phyloP scores from a whole-genome alignment of 176 grass and related monocot species.

The Cenchrus americanus region DNA sequence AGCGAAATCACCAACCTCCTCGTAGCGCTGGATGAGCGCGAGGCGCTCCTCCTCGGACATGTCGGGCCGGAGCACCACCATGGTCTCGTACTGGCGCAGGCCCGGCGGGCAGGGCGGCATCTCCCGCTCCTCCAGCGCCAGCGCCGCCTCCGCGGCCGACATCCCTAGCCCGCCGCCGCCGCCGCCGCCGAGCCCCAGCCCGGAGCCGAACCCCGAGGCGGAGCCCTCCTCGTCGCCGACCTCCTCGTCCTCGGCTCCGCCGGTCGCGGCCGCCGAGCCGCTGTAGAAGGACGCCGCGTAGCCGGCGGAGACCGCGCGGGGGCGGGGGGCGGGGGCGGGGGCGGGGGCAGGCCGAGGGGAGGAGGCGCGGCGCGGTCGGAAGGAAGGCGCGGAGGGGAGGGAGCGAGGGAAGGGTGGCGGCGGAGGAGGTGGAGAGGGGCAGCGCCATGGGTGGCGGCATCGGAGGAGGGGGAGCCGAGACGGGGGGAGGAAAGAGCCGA shows the following conservation, averaged over 20 bases:
- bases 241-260: constrained; percentile 43
- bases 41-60: constrained; percentile 99
- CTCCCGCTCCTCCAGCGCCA: constrained; percentile 80
- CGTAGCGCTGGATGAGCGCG: constrained; percentile 86
- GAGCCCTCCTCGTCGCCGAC: constrained; percentile 47
- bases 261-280: constrained; percentile 41
- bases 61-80: constrained; percentile 87
- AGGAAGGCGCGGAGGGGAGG: background rate
- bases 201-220: constrained; percentile 10
- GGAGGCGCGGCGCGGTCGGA: background rate
- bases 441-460: constrained; percentile 61
- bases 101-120: constrained; percentile 91
- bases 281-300: constrained; percentile 63
- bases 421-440: constrained; percentile 25
- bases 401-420: background rate
- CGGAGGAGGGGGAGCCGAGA: background rate
- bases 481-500: background rate
- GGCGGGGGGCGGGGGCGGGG: constrained; percentile 23
- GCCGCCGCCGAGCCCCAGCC: constrained; percentile 31
- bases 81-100: constrained; percentile 89
- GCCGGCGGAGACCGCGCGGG: constrained; percentile 45
- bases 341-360: background rate
- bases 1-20: constrained; percentile 83
- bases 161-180: constrained; percentile 59
- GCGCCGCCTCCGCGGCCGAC: constrained; percentile 53